Base-by-base conservation (phyloP, 371 early-diverging fungal species). In the Fennellomyces sp. region DNA sequence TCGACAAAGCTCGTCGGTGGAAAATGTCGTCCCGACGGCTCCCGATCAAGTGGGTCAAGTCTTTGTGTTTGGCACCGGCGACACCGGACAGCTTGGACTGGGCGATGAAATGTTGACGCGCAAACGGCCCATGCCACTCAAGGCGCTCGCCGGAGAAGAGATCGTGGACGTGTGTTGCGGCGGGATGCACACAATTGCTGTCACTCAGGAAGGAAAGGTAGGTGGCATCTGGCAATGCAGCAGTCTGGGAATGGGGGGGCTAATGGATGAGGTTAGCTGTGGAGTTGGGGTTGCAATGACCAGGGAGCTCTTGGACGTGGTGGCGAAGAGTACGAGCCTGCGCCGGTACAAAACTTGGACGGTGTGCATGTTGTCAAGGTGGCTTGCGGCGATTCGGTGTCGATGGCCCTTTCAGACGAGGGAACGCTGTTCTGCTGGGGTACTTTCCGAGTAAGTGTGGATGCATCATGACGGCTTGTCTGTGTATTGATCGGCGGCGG, bases 261-360 rank as follows among this genome's bases (percentile, higher is more conserved):
- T n/a, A n/a, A n/a, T 27, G 7, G 10, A 4, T 50, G 12, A 8
- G 19, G 50, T 15, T 65, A 87, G 83, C 68, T 93, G 23, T 91
- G 81, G 78, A 88, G 96, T 36, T 99, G 98, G 98, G 99, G 99
- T 2, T 95, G 97, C 82, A 99, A 99, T 73, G 99, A 99, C 78
- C 96, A 99, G 73, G 77, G 85, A 59, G 97, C 97, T n/a, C 84
- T 99, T 17, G 99, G 99, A 64, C 85, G 96, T 31, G 70, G 64
- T 0, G 95, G 93, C 11, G 91, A 93, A 35, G 98, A 97, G 64
- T 88, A 81, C 45, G 73, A 65, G 25, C 89, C 92, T 11, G 87
- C 62, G 7, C 64, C 53, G 12, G 79, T 85, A 3, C 84, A 88
- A 39, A 92, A 88, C 8, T 74, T 93, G 58, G 93, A 94, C 31